Evolutionary conservation across 306 rosid species (phyloP), one percentile per base, ranked within the genome.

Genomic region (Cyclanthera cordifolia): DNA sequence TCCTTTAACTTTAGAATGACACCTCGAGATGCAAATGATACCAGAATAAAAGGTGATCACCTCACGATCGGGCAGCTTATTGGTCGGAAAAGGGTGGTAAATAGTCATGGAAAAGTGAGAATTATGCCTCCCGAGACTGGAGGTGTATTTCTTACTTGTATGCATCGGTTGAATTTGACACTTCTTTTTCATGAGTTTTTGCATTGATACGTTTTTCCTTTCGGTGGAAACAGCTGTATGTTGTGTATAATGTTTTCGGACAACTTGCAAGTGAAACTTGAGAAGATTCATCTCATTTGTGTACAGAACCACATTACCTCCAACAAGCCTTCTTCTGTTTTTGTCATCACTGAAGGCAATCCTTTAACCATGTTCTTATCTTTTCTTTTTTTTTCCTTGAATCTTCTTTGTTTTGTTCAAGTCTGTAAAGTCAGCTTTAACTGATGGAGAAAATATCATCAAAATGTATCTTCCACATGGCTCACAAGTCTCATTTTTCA

Each of bases 291-390:
- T 72, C 82, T 76, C 74, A 53, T 72, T 61, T 88, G 96, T 87
- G 96, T 87, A 93, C 86, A 87, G 86, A 81, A 73, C 70, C 79
- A 60, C 88, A 83, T 77, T 78, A 74, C 82, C 72, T 65, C 71
- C 67, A 23, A 76, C 88, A 85, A 66, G 70, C 90, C 81, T 75
- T 79, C 56, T 81, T 55, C 47, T 53, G 65, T 68, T 74, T 79
- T 84, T 71, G 78, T 67, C 74, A 37, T 73, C 73, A 84, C 53
- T 72, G 89, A 82, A 88, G 87, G 91, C 71, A 53, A 50, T 77
- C 83, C 72, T 57, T 74, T 80, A 75, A 61, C 59, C 65, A 78
- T 79, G 83, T 61, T 48, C 14, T 48, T 11, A 15, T 34, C 28
- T 8, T 39, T n/a, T n/a, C n/a, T n/a, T n/a, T n/a, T n/a, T n/a